These are phyloP conservation scores for Suillus paluster DNA, from an alignment of 768 basidiomycete species.

Conservation along the genomic window DNA sequence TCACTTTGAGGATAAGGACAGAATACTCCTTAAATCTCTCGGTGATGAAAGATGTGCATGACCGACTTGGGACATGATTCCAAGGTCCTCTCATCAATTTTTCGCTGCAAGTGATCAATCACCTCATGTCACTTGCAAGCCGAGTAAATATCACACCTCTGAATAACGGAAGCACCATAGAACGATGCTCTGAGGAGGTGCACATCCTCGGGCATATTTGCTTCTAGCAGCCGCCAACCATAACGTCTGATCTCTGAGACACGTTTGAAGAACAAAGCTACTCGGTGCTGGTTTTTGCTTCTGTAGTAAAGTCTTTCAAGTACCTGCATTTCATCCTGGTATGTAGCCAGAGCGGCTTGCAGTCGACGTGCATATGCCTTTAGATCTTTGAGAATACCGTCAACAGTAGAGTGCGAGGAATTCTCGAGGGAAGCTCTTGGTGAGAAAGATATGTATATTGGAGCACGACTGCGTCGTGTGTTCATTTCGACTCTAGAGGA, in stretches of 20 bases:
- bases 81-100: slow-evolving; percentile 64
- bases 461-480: slow-evolving; percentile 11
- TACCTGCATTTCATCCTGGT: slow-evolving; percentile 55
- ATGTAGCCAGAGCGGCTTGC: slow-evolving; percentile 41
- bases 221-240: slow-evolving; percentile 29
- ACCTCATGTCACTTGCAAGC: too few species aligned
- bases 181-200: slow-evolving; percentile 33
- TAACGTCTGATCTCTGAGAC: slow-evolving; percentile 64
- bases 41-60: slow-evolving; percentile 37
- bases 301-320: slow-evolving; percentile 77
- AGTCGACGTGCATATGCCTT: slow-evolving; percentile 59
- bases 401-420: slow-evolving; percentile 45
- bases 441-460: slow-evolving; percentile 15
- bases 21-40: slow-evolving; percentile 42
- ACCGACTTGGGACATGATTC: slow-evolving; percentile 57
- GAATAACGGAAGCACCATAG: slow-evolving; percentile 29
- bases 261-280: slow-evolving; percentile 67
- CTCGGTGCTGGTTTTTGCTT: slow-evolving; percentile 67
- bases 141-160: slow-evolving; percentile 2
- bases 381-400: slow-evolving; percentile 63
- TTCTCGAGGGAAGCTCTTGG: slow-evolving; percentile 23
- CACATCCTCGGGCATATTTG: slow-evolving; percentile 23
- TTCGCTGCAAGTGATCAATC: slow-evolving; percentile 37
- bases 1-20: slow-evolving; percentile 52
- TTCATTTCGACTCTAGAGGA: slow-evolving; percentile 13